These are phyloP conservation scores for Nigrospora oryzae DNA, from an alignment of 2,329 filamentous ascomycete species.

Conservation along the genomic window DNA sequence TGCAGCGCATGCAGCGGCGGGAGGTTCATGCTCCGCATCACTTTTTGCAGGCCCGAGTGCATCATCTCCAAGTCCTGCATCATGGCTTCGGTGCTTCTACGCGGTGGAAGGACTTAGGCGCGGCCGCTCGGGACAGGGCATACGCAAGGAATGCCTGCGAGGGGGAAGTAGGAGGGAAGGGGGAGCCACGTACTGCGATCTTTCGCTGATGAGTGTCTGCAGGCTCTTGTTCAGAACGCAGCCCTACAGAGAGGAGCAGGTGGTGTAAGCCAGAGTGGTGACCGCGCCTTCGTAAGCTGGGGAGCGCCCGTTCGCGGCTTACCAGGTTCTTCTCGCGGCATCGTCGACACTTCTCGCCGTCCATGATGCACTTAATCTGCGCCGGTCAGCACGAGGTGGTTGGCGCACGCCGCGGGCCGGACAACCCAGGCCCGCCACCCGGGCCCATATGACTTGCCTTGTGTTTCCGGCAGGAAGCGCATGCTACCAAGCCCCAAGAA, in stretches of 20 bases:
- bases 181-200: slow-evolving; percentile 22
- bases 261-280: not conserved
- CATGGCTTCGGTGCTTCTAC: slow-evolving; percentile 9
- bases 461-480: slow-evolving; percentile 29
- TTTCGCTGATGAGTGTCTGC: slow-evolving; percentile 31
- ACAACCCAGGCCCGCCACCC: no score
- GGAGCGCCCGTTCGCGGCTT: not conserved
- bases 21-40: slow-evolving; percentile 9
- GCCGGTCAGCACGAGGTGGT: not conserved
- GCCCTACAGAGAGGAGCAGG: slow-evolving; percentile 2
- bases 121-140: not conserved
- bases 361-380: slow-evolving; percentile 33
- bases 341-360: slow-evolving; percentile 28
- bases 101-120: not conserved
- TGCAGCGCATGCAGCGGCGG: slow-evolving; percentile 8
- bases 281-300: no score
- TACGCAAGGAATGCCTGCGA: not conserved
- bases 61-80: slow-evolving; percentile 13
- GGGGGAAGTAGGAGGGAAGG: not conserved
- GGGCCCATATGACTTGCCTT: slow-evolving; percentile 18
- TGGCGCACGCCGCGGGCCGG: no score
- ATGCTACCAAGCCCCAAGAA: slow-evolving; percentile 13
- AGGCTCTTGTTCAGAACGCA: slow-evolving; percentile 32
- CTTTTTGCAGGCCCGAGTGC: slow-evolving; percentile 9
- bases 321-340: slow-evolving; percentile 24